Conservation (phyloP, 1,284 basidiomycete genomes). For the Malassezia globosa region DNA sequence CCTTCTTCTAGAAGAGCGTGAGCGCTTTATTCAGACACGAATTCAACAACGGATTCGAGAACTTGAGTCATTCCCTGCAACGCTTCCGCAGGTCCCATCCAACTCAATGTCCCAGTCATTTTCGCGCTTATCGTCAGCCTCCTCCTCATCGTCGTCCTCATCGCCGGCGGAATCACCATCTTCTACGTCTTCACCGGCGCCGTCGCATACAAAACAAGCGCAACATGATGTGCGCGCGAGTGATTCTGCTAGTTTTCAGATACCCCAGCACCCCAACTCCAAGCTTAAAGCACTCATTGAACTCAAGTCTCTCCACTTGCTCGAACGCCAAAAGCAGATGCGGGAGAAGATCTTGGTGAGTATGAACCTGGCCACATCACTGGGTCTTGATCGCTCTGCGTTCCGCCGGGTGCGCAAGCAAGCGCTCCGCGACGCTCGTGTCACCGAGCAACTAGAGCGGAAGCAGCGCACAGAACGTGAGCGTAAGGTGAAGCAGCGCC, state of each 20-base stretch:
- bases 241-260: no score
- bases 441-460: constrained; percentile 79
- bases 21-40: constrained; percentile 77
- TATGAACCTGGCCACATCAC: constrained; percentile 75
- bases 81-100: constrained; percentile 51
- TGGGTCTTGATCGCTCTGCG: constrained; percentile 75
- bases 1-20: constrained; percentile 77
- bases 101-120: no score
- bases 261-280: constrained; percentile 48
- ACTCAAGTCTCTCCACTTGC: constrained; percentile 77
- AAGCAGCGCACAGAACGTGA: constrained; percentile 86
- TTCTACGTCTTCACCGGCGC: not conserved
- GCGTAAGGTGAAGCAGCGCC: constrained; percentile 85
- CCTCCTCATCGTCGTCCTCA: constrained; percentile 24
- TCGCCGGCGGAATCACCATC: not conserved
- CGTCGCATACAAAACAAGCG: not conserved
- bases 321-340: constrained; percentile 77
- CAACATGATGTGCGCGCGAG: not conserved
- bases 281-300: constrained; percentile 86
- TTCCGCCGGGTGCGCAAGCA: constrained; percentile 82
- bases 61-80: constrained; percentile 70
- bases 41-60: constrained; percentile 80
- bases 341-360: constrained; percentile 77
- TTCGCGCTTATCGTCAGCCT: no score
- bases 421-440: constrained; percentile 74